Evolutionary conservation across 306 rosid species (phyloP), one percentile per base, ranked within the genome.

Genomic region (Morella rubra): DNA sequence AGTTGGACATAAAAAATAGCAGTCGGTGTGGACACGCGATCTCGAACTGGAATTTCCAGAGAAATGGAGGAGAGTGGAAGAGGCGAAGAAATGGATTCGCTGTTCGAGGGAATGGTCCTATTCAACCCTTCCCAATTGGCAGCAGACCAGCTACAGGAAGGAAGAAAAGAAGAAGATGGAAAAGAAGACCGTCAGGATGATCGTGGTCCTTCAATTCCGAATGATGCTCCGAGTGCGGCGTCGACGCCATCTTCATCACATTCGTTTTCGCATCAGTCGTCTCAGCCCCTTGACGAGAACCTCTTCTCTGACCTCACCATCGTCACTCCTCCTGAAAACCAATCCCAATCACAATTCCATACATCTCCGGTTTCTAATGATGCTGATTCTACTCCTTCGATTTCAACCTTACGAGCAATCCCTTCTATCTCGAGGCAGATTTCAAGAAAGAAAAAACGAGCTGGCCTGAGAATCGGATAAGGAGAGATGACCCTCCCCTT

Each of bases 281-380:
- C 84, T 41, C 88, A 85, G 37, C 93, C 97, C 24, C 97, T 92
- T 41, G 97, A 92, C 76, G 93, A 92, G 79, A 87, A 90, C 77
- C 92, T 92, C 76, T 92, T 92, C 78, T 90, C 93, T 64, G 91
- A 92, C 75, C 91, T 92, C 82, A 92, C 95, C 1, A 70, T 90
- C 65, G 78, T 84, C 24, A 62, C 83, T 76, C 79, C 87, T n/a
- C 76, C 70, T 53, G 88, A 74, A 67, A 76, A 72, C 74, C 19
- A 50, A 15, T 66, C 73, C 52, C 85, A 70, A 76, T 69, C 86
- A 1, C 82, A 68, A 24, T 27, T 62, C 46, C 65, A 44, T 44
- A 50, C 49, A 2, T 45, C 47, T 20, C 67, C 75, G 7, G 24
- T 14, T 22, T 22, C n/a, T n/a, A 12, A 19, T 32, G 44, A 37